A percentile compares a stretch with the other conserved stretches of the same genome.
These are phyloP conservation scores for Penicillium sp. DNA, from an alignment of 2,329 filamentous ascomycete genomes.

Conservation along the genomic window DNA sequence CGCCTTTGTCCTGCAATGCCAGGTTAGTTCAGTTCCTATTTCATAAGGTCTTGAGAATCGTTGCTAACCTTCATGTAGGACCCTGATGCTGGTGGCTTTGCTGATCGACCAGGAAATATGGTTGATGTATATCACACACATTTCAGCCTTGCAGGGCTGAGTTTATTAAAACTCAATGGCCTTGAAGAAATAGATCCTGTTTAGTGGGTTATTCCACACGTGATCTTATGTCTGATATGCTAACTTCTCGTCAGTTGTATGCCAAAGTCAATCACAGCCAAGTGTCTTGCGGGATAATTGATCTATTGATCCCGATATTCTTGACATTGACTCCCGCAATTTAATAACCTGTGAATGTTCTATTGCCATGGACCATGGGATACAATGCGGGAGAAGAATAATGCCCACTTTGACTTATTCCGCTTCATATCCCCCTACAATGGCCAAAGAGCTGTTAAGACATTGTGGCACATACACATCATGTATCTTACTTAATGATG, in stretches of 20 bases:
- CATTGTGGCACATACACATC: conserved; percentile 37
- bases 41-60: neutral
- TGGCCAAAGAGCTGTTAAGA: conserved; percentile 42
- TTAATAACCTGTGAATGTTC: conserved; percentile 64
- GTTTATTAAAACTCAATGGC: conserved; percentile 74
- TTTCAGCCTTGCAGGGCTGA: conserved; percentile 86
- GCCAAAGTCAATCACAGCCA: conserved; percentile 65
- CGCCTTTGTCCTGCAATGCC: conserved; percentile 80
- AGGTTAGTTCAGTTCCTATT: conserved; percentile 49
- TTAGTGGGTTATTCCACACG: conserved; percentile 60
- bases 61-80: conserved; percentile 53
- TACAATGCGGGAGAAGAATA: conserved; percentile 69
- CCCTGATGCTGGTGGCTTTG: conserved; percentile 75
- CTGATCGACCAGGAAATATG: conserved; percentile 88
- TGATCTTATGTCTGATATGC: neutral
- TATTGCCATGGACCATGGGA: conserved; percentile 57
- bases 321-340: conserved; percentile 58
- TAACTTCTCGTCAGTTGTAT: conserved; percentile 56
- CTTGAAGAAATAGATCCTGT: conserved; percentile 80
- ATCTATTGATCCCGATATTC: conserved; percentile 6
- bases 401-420: conserved; percentile 44
- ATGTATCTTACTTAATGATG: conserved; percentile 7
- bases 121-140: conserved; percentile 96
- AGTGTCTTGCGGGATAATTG: conserved; percentile 51
- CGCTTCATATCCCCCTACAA: conserved; percentile 40